phyloP scores from a whole-genome alignment of 306 rosid genomes.

The Comarum palustre region DNA sequence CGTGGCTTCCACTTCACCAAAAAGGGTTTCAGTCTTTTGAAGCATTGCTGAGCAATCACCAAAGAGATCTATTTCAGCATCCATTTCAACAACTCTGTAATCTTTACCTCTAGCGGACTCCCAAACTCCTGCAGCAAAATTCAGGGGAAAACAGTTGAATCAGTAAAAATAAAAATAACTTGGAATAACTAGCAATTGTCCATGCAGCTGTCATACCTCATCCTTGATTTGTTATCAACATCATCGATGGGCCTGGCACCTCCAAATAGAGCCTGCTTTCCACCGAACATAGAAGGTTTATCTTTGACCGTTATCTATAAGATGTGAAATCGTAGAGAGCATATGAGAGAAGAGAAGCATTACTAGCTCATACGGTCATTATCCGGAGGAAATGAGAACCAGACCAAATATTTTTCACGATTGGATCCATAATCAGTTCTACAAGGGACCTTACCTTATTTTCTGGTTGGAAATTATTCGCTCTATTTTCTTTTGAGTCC shows the following conservation, averaged over 20 bases:
- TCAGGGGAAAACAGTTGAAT: slow-evolving; percentile 16
- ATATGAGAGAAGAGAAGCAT: background rate
- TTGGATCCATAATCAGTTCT: slow-evolving; percentile 7
- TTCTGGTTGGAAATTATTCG: slow-evolving; percentile 48
- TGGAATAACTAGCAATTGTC: background rate
- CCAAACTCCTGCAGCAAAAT: slow-evolving; percentile 54
- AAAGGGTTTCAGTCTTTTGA: slow-evolving; percentile 27
- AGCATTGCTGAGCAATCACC: slow-evolving; percentile 23
- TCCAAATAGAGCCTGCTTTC: slow-evolving; percentile 48
- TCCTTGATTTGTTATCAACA: slow-evolving; percentile 24
- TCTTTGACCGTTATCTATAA: slow-evolving; percentile 42
- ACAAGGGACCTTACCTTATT: slow-evolving; percentile 46
- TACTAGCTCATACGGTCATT: background rate
- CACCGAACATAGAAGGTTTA: slow-evolving; percentile 50
- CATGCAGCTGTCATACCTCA: slow-evolving; percentile 45
- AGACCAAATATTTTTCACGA: background rate
- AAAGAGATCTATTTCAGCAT: slow-evolving; percentile 13
- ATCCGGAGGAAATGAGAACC: background rate
- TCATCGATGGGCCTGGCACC: slow-evolving; percentile 35
- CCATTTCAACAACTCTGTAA: slow-evolving; percentile 20
- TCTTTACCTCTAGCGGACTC: slow-evolving; percentile 50
- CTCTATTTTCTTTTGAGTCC: slow-evolving; percentile 92
- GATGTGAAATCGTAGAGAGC: background rate
- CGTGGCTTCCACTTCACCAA: slow-evolving; percentile 7
- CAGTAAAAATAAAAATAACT: background rate